Base-by-base conservation (phyloP, 2,329 filamentous ascomycete species). In the Simplicillium aogashimaense region DNA sequence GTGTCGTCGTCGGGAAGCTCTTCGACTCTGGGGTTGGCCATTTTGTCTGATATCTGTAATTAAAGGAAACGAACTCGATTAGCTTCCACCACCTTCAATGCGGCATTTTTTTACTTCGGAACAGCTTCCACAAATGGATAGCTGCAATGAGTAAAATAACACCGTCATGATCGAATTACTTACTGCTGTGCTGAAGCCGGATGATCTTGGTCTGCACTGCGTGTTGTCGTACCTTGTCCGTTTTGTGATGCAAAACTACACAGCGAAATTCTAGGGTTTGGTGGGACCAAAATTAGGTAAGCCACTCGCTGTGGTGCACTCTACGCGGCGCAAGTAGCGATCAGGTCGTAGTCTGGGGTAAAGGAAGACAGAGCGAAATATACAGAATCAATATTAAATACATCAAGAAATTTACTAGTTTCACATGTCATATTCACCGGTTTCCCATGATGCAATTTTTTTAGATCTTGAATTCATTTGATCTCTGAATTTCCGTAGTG, bases 1-100 rank as follows among this genome's bases (percentile, higher is more conserved):
- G 81, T 76, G 72, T 86, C 83, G 59, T 89, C 88, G 63, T 97
- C 92, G 56, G 86, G 83, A 59, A 98, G 80, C 74, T 98, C 92
- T 77, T 98, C 90, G 69, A 97, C 83, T 70, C 90, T 85, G 66
- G 90, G 86, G 76, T 95, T 94, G 65, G 92, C 84, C 92, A 98
- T 98, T 67, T 69, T 86, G 63, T 58, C 51, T 51, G 59, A 39
- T 43, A 25, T 55, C 64, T 58, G 51, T 53, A 55, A 35, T 5
- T 16, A n/a, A 31, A 35, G 15, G 10, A 28, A 20, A 17, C 16
- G 35, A 25, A 9, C 35, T 20, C 28, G 25, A 20, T 37, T 20
- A 37, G 35, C 20, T 15, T 29, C n/a, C 28, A 25, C 25, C 18
- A 29, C 28, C 20, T 16, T 10, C 18, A 25, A 25, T n/a, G 35